Evolutionary conservation across 768 basidiomycete genomes (phyloP), one percentile per base, ranked within the genome.

Genomic region (Lactifluus piperatus): DNA sequence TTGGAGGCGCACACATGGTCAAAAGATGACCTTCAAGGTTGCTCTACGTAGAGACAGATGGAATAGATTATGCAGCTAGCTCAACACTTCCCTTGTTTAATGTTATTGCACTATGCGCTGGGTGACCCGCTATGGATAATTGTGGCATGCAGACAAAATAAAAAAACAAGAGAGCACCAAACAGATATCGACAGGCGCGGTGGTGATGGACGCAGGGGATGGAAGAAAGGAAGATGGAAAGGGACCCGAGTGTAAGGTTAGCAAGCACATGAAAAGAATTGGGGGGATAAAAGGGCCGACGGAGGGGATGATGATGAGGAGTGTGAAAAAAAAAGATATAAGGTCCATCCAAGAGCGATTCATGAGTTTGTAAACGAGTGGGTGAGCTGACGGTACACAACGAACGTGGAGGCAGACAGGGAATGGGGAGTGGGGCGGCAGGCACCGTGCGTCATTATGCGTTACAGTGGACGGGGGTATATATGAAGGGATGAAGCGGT

Each of bases 391-490:
- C 54, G 51, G 51, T 64, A 52, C 65, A 57, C 60, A 65, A 65
- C 56, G 65, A 56, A 65, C 64, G 57, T 51, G 54, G 44, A 36
- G 55, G 56, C 43, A 55, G 41, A 32, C 27, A 54, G 45, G 52
- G 54, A 61, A 56, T 57, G 56, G 56, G 49, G 16, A 54, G 59
- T 45, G 56, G 51, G 6, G 26, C 30, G 58, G 54, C 20, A 37
- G 54, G 45, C 45, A 64, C 59, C 56, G 56, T 64, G 64, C 57
- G 57, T 62, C 64, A 62, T 62, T 65, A 65, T 56, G 61, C 54
- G 58, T 62, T 66, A 66, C 65, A 66, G 57, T 65, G 64, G 65
- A 53, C 51, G 54, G 64, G 65, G 65, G n/a, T n/a, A n/a, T 66
- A 65, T 66, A 65, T 59, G 57, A 57, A 36, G 54, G 56, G 54